Percentiles rank a stretch among this genome's conserved stretches.
Conservation (phyloP, 495 filamentous ascomycete species). For the Lineolata rhizophorae region DNA sequence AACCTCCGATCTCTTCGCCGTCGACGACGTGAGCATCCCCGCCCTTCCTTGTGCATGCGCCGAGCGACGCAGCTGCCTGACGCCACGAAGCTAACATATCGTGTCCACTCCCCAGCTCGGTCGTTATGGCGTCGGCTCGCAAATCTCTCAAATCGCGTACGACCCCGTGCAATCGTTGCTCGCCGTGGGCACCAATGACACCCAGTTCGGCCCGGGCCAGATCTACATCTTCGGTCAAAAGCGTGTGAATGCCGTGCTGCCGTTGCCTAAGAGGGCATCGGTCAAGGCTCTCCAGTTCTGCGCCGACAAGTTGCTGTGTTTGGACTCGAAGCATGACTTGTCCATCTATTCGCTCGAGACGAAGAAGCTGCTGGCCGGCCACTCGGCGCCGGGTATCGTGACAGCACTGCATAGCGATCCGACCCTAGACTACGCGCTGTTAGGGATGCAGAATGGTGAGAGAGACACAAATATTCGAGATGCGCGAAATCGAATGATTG, state of each 20-base stretch:
- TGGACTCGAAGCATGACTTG: slow-evolving; percentile 70
- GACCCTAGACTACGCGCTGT: slow-evolving; percentile 70
- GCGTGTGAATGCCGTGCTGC: slow-evolving; percentile 48
- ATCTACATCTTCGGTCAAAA: slow-evolving; percentile 82
- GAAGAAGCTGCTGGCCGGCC: slow-evolving; percentile 31
- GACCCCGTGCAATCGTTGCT: slow-evolving; percentile 85
- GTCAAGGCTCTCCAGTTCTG: slow-evolving; percentile 53
- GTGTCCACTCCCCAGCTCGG: slow-evolving; percentile 29
- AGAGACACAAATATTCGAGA: background rate
- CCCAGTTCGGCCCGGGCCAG: slow-evolving; percentile 51
- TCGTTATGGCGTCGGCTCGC: slow-evolving; percentile 73
- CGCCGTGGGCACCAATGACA: slow-evolving; percentile 70
- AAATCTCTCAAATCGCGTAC: slow-evolving; percentile 60
- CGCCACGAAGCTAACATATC: slow-evolving; percentile 3
- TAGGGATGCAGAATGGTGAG: slow-evolving; percentile 17
- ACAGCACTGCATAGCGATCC: slow-evolving; percentile 58
- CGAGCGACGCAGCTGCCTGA: background rate
- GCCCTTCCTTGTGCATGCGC: background rate
- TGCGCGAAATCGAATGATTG: no score
- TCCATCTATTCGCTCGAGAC: slow-evolving; percentile 54
- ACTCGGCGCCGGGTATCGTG: slow-evolving; percentile 51
- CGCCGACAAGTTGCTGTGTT: slow-evolving; percentile 55
- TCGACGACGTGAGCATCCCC: slow-evolving; percentile 43
- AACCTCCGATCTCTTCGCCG: slow-evolving; percentile 46
- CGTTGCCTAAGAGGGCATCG: slow-evolving; percentile 40